Percentiles rank a stretch among this genome's conserved stretches.
phyloP scores from a whole-genome alignment of 768 basidiomycete species.

The Hypholoma sublateritium region DNA sequence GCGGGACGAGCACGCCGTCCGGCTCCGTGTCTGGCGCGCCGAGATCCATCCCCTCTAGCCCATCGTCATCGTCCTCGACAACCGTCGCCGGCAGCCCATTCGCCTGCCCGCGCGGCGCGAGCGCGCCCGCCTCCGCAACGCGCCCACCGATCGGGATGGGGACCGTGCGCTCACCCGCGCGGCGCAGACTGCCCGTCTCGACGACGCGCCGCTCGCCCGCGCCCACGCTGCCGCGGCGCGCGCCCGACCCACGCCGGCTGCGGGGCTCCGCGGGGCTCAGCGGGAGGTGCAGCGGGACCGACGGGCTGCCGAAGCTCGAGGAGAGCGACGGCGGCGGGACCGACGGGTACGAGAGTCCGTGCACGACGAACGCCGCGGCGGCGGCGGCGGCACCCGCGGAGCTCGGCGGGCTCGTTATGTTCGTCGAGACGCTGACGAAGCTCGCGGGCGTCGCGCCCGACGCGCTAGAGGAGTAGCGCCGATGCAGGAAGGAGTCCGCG shows the following conservation, averaged over 20 bases:
- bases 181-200: slow-evolving; percentile 41
- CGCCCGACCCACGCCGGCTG: slow-evolving; percentile 51
- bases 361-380: slow-evolving; percentile 12
- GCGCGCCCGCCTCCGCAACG: slow-evolving; percentile 57
- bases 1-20: no score
- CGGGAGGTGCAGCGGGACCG: slow-evolving; percentile 32
- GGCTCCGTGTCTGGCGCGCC: no score
- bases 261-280: slow-evolving; percentile 49
- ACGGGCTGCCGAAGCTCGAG: slow-evolving; percentile 75
- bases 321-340: slow-evolving; percentile 83
- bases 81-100: slow-evolving; percentile 38
- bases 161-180: no score
- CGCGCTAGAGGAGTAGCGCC: not conserved
- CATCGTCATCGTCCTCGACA: slow-evolving; percentile 16
- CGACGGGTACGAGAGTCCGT: slow-evolving; percentile 69
- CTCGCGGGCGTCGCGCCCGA: slow-evolving; percentile 46
- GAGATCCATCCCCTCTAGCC: not conserved
- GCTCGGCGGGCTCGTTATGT: slow-evolving; percentile 74
- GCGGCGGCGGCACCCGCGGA: slow-evolving; percentile 35
- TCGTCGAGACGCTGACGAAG: slow-evolving; percentile 58
- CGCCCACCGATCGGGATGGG: slow-evolving; percentile 33
- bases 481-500: not conserved
- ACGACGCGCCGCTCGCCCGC: slow-evolving; percentile 41
- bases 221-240: slow-evolving; percentile 13
- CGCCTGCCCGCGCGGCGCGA: slow-evolving; percentile 44